phyloP scores from a whole-genome alignment of 2,329 filamentous ascomycete species.

The Trichoderma breve region DNA sequence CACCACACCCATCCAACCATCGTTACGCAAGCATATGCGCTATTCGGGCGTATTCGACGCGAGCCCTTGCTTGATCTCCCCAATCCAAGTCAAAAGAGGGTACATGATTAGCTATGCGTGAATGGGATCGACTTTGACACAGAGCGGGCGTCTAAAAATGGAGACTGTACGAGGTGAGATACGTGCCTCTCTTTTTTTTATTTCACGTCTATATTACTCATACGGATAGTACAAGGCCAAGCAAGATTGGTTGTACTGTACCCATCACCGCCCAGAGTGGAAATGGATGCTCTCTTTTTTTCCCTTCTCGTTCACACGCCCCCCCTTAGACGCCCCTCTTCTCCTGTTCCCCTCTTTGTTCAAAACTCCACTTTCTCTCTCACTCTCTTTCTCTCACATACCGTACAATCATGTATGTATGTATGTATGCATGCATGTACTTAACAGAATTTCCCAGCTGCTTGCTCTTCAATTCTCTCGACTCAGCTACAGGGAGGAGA shows the following conservation, averaged over 20 bases:
- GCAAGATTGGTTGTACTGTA: background rate
- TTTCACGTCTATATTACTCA: background rate
- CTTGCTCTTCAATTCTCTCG: background rate
- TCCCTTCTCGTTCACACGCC: background rate
- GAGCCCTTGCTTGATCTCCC: background rate
- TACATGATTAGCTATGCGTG: background rate
- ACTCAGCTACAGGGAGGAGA: background rate
- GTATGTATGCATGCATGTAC: background rate
- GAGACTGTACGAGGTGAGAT: background rate
- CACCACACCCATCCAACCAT: background rate
- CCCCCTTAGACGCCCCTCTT: background rate
- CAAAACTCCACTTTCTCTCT: background rate
- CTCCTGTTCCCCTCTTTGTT: background rate
- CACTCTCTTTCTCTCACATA: background rate
- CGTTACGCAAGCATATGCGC: background rate
- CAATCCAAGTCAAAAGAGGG: background rate
- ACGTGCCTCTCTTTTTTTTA: background rate
- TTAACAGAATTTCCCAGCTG: background rate
- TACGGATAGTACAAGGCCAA: background rate
- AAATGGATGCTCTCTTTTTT: background rate
- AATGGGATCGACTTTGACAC: background rate
- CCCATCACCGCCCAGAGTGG: background rate
- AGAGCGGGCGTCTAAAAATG: background rate
- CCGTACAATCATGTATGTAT: background rate
- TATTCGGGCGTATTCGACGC: background rate